phyloP scores from a whole-genome alignment of 139 green algal genomes.

The Choricystis sp. region DNA sequence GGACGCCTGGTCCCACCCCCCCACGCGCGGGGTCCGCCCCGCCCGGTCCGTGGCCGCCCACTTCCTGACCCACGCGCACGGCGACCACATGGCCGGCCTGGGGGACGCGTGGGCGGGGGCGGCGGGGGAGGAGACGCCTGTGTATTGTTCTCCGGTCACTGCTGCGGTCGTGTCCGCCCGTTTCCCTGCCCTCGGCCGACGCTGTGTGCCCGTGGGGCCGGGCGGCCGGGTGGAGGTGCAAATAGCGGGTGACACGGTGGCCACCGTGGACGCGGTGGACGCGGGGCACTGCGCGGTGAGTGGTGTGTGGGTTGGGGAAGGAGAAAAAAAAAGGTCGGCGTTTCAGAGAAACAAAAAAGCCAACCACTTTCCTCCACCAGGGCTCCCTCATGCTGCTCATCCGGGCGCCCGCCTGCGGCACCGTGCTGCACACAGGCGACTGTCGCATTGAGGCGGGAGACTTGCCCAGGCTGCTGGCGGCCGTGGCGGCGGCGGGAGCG shows the following conservation, averaged over 20 bases:
- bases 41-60: not conserved
- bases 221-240: not conserved
- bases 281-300: not conserved
- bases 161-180: slow-evolving; percentile 1
- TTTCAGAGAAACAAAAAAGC: no score
- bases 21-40: not conserved
- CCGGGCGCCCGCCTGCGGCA: not conserved
- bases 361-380: no score
- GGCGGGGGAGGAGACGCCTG: not conserved
- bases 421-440: not conserved
- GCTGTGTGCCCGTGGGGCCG: not conserved
- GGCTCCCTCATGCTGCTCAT: not conserved
- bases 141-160: slow-evolving; percentile 14
- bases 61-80: slow-evolving; percentile 24
- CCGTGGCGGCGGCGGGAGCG: no score
- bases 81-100: slow-evolving; percentile 16
- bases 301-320: not conserved
- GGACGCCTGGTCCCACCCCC: not conserved
- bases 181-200: not conserved
- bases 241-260: not conserved
- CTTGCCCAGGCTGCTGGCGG: not conserved
- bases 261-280: not conserved
- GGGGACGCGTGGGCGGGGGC: slow-evolving; percentile 4
- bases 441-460: not conserved
- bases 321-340: no score